Percentiles rank a stretch among this genome's conserved stretches.
These are phyloP conservation scores for Elaeagnus macrophylla DNA, from an alignment of 306 rosid genomes.

Conservation along the genomic window DNA sequence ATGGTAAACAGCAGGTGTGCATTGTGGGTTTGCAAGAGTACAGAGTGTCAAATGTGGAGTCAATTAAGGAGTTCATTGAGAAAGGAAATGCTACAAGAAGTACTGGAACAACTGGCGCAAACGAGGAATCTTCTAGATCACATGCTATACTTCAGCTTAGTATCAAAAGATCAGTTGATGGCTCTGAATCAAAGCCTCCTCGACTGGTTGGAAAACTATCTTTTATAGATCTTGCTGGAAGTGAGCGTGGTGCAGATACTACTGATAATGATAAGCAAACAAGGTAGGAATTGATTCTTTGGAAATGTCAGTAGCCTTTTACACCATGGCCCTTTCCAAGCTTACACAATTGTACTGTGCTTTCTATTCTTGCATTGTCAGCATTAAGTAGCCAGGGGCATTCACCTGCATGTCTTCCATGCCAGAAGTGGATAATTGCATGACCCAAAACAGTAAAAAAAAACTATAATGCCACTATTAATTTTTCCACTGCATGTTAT, in stretches of 20 bases:
- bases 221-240: constrained; percentile 82
- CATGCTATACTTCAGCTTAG: constrained; percentile 88
- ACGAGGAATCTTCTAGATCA: constrained; percentile 82
- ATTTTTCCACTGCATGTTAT: neutral
- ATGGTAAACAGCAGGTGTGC: constrained; percentile 87
- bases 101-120: constrained; percentile 81
- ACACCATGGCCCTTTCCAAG: neutral
- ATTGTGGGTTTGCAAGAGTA: constrained; percentile 82
- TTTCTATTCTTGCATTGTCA: neutral
- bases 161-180: constrained; percentile 58
- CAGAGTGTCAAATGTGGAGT: constrained; percentile 56
- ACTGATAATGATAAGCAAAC: constrained; percentile 76
- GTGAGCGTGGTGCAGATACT: constrained; percentile 84
- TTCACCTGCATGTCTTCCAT: constrained; percentile 12
- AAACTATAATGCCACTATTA: neutral
- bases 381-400: constrained; percentile 11
- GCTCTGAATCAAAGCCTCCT: constrained; percentile 57
- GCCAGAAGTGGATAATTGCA: neutral
- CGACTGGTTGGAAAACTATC: constrained; percentile 68
- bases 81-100: constrained; percentile 67
- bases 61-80: constrained; percentile 59
- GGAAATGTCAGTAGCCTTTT: constrained; percentile 4
- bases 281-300: constrained; percentile 29
- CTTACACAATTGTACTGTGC: neutral
- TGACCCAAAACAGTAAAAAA: too few species aligned